Conservation (phyloP, 2,329 filamentous ascomycete species). For the Blumeria graminis region DNA sequence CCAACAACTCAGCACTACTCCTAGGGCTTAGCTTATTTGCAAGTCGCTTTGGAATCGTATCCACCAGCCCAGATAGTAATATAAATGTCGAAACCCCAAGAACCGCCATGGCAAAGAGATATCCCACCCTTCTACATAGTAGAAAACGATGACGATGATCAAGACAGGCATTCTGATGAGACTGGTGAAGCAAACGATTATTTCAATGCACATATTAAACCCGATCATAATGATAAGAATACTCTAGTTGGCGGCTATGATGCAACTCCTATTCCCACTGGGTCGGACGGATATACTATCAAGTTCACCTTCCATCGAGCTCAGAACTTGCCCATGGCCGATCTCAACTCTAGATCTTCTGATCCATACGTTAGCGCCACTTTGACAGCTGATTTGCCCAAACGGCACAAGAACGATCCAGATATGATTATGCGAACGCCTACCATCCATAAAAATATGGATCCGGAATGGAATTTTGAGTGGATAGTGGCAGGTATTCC, state of each 20-base stretch:
- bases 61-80: too few species aligned
- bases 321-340: constrained; percentile 57
- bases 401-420: constrained; percentile 69
- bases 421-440: constrained; percentile 48
- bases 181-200: too few species aligned
- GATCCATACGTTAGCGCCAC: constrained; percentile 66
- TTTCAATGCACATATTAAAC: too few species aligned
- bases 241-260: constrained; percentile 43
- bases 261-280: constrained; percentile 48
- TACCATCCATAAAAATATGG: constrained; percentile 45
- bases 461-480: constrained; percentile 61
- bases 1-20: too few species aligned
- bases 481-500: constrained; percentile 84
- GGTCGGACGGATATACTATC: constrained; percentile 58
- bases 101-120: too few species aligned
- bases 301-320: constrained; percentile 69
- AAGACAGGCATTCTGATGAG: too few species aligned
- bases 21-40: too few species aligned
- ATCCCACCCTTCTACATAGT: too few species aligned
- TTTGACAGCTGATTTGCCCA: constrained; percentile 40
- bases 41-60: too few species aligned
- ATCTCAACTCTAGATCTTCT: constrained; percentile 51
- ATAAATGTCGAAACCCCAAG: too few species aligned
- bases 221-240: too few species aligned
- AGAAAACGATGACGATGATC: too few species aligned